Evolutionary conservation across 108 stramenopile species (phyloP).

Genomic region (Discostella stelligeroides): DNA sequence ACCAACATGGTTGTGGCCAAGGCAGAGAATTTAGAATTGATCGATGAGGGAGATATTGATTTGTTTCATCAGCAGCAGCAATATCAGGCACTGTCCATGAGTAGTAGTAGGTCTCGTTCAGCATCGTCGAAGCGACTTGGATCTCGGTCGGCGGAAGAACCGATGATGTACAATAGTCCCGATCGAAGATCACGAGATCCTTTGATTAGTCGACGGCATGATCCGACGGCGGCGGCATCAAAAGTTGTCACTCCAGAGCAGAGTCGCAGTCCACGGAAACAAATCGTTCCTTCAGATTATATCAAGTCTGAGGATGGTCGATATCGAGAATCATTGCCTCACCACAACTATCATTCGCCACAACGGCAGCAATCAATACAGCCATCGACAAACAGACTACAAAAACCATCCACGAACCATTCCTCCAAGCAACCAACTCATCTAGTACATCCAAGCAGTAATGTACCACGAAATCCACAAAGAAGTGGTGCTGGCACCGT

Average conservation of each 20-base stretch:
- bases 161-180: background rate
- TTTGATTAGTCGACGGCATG: background rate
- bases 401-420: background rate
- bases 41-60: conserved; percentile 7
- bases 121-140: background rate
- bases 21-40: conserved; percentile 38
- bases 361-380: background rate
- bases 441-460: background rate
- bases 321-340: background rate
- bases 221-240: background rate
- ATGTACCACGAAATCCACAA: background rate
- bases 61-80: background rate
- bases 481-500: background rate
- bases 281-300: background rate
- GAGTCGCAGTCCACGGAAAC: background rate
- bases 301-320: conserved; percentile 2
- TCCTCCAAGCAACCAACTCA: background rate
- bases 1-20: conserved; percentile 34
- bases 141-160: background rate
- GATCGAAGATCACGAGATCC: conserved; percentile 7
- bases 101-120: background rate
- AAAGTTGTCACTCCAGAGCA: background rate
- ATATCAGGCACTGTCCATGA: background rate
- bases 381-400: background rate
- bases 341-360: background rate